These are phyloP conservation scores for Suaeda aralocaspica DNA, from an alignment of 148 eudicot genomes.

Conservation along the genomic window DNA sequence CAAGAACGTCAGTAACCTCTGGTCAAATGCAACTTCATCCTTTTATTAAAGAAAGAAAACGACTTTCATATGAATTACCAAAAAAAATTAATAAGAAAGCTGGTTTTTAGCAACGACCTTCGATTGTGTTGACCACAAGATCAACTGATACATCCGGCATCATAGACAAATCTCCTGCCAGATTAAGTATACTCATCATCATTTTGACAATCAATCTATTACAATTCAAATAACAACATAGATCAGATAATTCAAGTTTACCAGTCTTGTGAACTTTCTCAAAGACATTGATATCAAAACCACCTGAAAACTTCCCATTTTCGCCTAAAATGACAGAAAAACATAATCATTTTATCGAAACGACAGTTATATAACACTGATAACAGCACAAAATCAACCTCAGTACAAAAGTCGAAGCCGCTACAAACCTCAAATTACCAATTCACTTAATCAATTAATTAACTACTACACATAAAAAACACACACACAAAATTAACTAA, in stretches of 20 bases:
- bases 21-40: neutral
- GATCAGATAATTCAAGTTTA: slow-evolving; percentile 16
- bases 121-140: slow-evolving; percentile 62
- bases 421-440: too few relatives aligned
- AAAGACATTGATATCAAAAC: slow-evolving; percentile 82
- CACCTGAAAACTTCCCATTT: slow-evolving; percentile 78
- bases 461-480: too few relatives aligned
- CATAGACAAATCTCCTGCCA: slow-evolving; percentile 58
- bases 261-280: slow-evolving; percentile 75
- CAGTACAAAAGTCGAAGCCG: too few relatives aligned
- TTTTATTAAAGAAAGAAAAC: neutral
- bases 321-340: slow-evolving; percentile 41
- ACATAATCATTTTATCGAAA: neutral
- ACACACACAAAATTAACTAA: too few relatives aligned
- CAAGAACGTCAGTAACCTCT: neutral
- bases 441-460: too few relatives aligned
- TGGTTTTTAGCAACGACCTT: slow-evolving; percentile 44
- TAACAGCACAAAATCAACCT: neutral
- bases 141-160: slow-evolving; percentile 74
- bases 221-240: neutral
- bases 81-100: neutral
- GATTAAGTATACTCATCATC: slow-evolving; percentile 18
- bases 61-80: neutral
- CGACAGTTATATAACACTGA: too few relatives aligned
- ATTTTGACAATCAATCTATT: slow-evolving; percentile 2